These are phyloP conservation scores for Auriscalpium microsporum DNA, from an alignment of 768 basidiomycete genomes.

Conservation along the genomic window DNA sequence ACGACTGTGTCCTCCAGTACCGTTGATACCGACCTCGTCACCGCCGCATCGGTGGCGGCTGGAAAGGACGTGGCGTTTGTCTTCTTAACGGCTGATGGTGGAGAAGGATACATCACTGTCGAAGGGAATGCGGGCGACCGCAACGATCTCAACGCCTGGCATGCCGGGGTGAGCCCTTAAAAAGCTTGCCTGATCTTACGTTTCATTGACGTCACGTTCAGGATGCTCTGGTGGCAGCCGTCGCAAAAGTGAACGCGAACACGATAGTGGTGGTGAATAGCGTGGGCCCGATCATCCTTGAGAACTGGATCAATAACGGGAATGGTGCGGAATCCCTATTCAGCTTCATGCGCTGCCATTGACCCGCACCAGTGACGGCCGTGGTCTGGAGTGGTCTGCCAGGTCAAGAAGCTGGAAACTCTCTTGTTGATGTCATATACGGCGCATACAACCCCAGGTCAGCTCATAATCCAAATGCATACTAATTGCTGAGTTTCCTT, in stretches of 20 bases:
- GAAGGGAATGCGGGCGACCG: constrained; percentile 70
- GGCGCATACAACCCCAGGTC: constrained; percentile 59
- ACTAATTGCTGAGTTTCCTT: neutral
- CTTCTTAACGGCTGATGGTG: constrained; percentile 71
- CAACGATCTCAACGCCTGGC: constrained; percentile 1
- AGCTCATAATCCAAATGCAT: neutral
- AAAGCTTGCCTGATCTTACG: neutral
- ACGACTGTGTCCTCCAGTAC: neutral
- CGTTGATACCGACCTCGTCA: neutral
- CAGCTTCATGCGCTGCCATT: neutral
- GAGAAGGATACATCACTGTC: constrained; percentile 71
- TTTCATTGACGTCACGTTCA: neutral
- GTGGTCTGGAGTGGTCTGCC: constrained; percentile 43
- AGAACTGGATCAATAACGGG: constrained; percentile 42
- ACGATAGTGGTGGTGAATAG: constrained; percentile 62
- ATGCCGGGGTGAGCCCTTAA: neutral
- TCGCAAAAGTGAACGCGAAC: constrained; percentile 59
- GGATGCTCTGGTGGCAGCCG: constrained; percentile 47
- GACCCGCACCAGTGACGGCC: constrained; percentile 31
- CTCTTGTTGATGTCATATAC: constrained; percentile 68
- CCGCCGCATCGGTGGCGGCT: constrained; percentile 7
- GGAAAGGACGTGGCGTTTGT: constrained; percentile 60
- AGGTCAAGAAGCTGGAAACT: constrained; percentile 59
- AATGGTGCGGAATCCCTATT: constrained; percentile 22
- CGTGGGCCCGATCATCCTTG: constrained; percentile 29